A percentile compares a stretch with the other conserved stretches of the same genome.
Evolutionary conservation across 345 rosid genomes (phyloP).

Genomic region (Brassica cretica): DNA sequence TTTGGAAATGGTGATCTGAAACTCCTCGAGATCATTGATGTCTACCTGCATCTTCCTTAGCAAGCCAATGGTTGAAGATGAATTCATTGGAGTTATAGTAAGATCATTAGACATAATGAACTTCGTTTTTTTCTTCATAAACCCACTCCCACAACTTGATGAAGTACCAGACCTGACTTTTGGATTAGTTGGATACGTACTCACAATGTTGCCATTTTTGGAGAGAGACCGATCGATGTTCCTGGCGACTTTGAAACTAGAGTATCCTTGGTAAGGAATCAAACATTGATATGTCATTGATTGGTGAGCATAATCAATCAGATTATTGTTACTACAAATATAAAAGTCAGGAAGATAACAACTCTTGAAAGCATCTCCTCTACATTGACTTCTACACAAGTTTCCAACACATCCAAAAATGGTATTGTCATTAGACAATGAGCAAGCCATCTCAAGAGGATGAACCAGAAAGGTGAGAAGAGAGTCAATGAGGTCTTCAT

Average conservation of each 20-base stretch:
- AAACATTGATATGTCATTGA: not conserved
- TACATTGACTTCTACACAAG: slow-evolving; percentile 1
- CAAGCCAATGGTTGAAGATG: slow-evolving; percentile 10
- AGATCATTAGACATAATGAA: slow-evolving; percentile 5
- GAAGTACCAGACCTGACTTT: not conserved
- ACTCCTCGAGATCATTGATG: slow-evolving; percentile 15
- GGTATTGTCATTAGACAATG: not conserved
- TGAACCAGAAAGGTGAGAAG: slow-evolving; percentile 15
- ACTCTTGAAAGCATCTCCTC: not conserved
- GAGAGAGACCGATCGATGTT: not conserved
- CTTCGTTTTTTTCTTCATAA: slow-evolving; percentile 8
- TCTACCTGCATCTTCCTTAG: not conserved
- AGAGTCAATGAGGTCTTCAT: slow-evolving; percentile 4
- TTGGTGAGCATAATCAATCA: not conserved
- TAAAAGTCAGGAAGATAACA: not conserved
- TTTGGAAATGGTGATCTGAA: not conserved
- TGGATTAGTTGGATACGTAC: too few species aligned
- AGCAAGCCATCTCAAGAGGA: slow-evolving; percentile 6
- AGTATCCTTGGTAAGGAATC: not conserved
- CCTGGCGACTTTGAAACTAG: not conserved
- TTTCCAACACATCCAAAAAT: not conserved
- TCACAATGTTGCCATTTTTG: not conserved
- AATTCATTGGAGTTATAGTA: not conserved
- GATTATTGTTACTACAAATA: not conserved
- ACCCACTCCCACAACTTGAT: not conserved